Percentiles rank a stretch among this genome's conserved stretches.
Evolutionary conservation across 768 basidiomycete genomes (phyloP).

Genomic region (Mycena floridula): DNA sequence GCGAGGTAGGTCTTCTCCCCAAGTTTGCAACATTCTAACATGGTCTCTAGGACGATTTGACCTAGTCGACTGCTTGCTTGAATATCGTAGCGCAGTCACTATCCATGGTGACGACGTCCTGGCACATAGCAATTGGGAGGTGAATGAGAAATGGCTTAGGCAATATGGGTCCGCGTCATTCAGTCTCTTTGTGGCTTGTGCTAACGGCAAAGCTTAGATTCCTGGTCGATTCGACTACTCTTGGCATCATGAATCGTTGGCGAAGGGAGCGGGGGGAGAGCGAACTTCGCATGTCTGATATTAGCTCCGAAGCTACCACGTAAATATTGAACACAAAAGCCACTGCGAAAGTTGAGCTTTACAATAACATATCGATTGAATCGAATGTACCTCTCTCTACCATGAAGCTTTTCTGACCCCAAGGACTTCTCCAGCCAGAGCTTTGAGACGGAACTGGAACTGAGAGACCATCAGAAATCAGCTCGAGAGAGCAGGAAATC

Average conservation of each 20-base stretch:
- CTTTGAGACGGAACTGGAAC: constrained; percentile 90
- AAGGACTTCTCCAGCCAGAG: constrained; percentile 72
- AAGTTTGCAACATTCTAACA: constrained; percentile 3
- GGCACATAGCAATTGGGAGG: constrained; percentile 88
- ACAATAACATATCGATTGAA: neutral
- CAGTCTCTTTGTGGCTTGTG: neutral
- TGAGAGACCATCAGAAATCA: constrained; percentile 22
- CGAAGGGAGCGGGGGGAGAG: constrained; percentile 74
- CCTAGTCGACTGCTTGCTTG: constrained; percentile 72
- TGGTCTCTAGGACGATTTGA: constrained; percentile 59
- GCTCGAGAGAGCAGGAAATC: neutral
- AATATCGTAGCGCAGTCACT: constrained; percentile 60
- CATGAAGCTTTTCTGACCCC: constrained; percentile 92
- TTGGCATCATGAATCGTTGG: constrained; percentile 82
- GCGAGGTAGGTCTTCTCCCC: constrained; percentile 47
- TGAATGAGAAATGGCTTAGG: constrained; percentile 75
- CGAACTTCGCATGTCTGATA: constrained; percentile 56
- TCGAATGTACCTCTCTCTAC: constrained; percentile 32
- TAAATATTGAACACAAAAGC: neutral
- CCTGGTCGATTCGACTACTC: constrained; percentile 67
- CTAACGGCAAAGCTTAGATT: constrained; percentile 40
- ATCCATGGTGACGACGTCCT: constrained; percentile 91
- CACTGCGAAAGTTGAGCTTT: neutral
- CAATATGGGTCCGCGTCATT: constrained; percentile 62
- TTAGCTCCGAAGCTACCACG: constrained; percentile 26